Percentiles rank a stretch among this genome's conserved stretches.
Evolutionary conservation across 805 yeast species (phyloP).

Genomic region (Maudiozyma serrabonitensis): DNA sequence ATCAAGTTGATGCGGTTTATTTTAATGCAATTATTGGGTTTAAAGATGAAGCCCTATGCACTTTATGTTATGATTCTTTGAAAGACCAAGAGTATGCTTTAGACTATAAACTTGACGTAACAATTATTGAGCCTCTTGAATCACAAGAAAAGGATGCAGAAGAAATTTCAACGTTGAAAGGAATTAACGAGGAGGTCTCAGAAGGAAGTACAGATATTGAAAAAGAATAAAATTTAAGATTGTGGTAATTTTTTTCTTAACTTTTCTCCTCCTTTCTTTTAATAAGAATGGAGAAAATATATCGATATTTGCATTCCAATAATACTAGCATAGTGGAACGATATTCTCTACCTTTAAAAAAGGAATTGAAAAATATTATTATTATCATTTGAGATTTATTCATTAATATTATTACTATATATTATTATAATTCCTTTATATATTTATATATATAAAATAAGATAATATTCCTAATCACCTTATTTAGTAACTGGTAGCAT

Average conservation of each 20-base stretch:
- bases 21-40: constrained; percentile 30
- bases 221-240: too few species aligned
- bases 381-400: neutral
- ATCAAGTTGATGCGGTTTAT: constrained; percentile 17
- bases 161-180: neutral
- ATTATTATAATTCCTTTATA: neutral
- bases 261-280: too few species aligned
- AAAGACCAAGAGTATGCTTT: constrained; percentile 24
- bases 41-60: constrained; percentile 23
- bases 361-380: neutral
- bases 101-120: constrained; percentile 16
- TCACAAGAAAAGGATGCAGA: neutral
- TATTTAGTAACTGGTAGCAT: constrained; percentile 4
- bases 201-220: too few species aligned
- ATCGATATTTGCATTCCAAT: too few species aligned
- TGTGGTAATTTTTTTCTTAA: too few species aligned
- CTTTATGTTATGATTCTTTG: constrained; percentile 17
- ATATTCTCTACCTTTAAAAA: too few species aligned
- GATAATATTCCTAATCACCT: neutral
- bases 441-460: neutral
- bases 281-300: too few species aligned
- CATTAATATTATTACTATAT: neutral
- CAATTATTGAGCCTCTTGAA: constrained; percentile 10
- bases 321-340: too few species aligned
- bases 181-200: neutral